Conservation (phyloP, 371 early-diverging fungal genomes). For the Apophysomyces elegans region DNA sequence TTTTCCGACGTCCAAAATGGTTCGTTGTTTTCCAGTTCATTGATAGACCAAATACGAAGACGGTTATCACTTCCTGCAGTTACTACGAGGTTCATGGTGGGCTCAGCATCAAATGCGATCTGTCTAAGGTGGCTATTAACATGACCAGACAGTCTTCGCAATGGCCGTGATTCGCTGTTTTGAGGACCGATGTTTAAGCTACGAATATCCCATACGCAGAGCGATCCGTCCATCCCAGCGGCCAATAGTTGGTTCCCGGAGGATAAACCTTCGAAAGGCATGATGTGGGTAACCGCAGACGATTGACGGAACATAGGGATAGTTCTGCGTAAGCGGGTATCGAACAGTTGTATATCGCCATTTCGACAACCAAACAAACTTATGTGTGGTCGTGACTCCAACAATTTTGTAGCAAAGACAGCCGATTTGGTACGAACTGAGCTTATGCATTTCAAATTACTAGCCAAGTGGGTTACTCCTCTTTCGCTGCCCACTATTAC, state of each 20-base stretch:
- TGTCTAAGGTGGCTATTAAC: conserved; percentile 18
- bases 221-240: conserved; percentile 24
- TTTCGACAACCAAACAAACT: conserved; percentile 33
- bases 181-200: background rate
- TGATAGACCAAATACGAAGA: conserved; percentile 36
- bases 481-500: conserved; percentile 29
- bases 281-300: conserved; percentile 25
- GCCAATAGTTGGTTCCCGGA: conserved; percentile 20
- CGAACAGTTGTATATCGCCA: conserved; percentile 17
- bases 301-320: conserved; percentile 10
- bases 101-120: conserved; percentile 31
- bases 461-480: conserved; percentile 20
- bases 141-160: conserved; percentile 28
- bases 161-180: conserved; percentile 14
- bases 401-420: conserved; percentile 20
- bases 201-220: conserved; percentile 36
- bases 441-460: background rate
- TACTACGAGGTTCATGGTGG: conserved; percentile 20
- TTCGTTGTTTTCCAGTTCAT: conserved; percentile 1
- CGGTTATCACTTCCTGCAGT: conserved; percentile 25
- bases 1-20: conserved; percentile 33
- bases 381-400: background rate
- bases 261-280: conserved; percentile 15
- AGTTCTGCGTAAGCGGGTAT: conserved; percentile 12
- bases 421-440: conserved; percentile 11